Base-by-base conservation (phyloP, 75 land plant species). In the Picea sitchensis region DNA sequence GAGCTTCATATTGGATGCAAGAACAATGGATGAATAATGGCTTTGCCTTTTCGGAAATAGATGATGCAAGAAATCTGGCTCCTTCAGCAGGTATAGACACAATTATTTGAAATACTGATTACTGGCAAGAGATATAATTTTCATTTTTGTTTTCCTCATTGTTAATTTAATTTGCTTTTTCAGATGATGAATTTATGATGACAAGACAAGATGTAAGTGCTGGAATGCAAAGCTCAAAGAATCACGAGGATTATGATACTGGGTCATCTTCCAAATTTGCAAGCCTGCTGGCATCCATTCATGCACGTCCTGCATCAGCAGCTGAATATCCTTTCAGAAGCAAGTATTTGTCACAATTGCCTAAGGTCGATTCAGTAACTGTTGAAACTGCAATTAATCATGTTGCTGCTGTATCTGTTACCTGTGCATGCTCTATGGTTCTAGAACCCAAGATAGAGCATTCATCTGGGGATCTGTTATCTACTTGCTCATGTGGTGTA, bases 251-350 rank as follows among this genome's bases (percentile, higher is more conserved):
- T 68, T 17, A 3, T 44, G 11, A 18, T 69, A 36, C 5, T 60
- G 64, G 47, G 63, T 41, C 38, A 3, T 41, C 73, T 36, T 21
- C 78, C 56, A 71, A 14, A 32, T 21, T 82, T 23, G 68, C 15
- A 13, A 34, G 41, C 21, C n/a, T 80, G 74, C 82, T 68, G 15
- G 80, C 59, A 26, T 80, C 74, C n/a, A 31, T 82, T 56, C 81
- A 81, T 41, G 61, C 71, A 44, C 81, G 72, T 20, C 84, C 84
- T 21, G 84, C 84, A 58, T 80, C 58, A 6, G 84, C 84, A 12
- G 84, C 84, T 69, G 84, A 80, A 23, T 67, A 63, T 73, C 51
- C 57, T 13, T n/a, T 76, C 3, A 58, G 58, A 76, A 76, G 8
- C 6, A 57, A 63, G 30, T 60, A 14, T 8, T 1, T 57, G 23